These are phyloP conservation scores for Nakaseomyces nivariensis DNA, from an alignment of 1,139 yeast genomes.

Conservation along the genomic window DNA sequence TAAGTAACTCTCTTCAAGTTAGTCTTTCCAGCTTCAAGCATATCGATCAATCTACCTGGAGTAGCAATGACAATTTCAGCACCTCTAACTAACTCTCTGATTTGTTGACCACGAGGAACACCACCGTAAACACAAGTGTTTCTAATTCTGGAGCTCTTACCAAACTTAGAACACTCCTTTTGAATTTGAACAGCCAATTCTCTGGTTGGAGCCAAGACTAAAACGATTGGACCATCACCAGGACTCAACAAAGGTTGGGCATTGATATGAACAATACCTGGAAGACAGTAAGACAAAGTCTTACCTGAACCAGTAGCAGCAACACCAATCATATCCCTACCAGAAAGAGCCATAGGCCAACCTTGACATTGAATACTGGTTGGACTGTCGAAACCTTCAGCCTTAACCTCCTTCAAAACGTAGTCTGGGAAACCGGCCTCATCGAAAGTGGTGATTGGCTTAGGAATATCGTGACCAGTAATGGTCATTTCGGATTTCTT, in stretches of 20 bases:
- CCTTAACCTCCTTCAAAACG: constrained; percentile 79
- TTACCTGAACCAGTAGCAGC: constrained; percentile 99
- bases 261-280: constrained; percentile 93
- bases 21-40: constrained; percentile 92
- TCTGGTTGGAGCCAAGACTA: constrained; percentile 97
- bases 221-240: constrained; percentile 96
- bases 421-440: constrained; percentile 97
- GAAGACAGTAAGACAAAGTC: constrained; percentile 92
- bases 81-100: constrained; percentile 91
- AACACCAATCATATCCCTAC: constrained; percentile 98
- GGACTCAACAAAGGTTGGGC: constrained; percentile 89
- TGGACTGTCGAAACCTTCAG: constrained; percentile 88
- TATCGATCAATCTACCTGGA: constrained; percentile 96
- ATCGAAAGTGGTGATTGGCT: constrained; percentile 85
- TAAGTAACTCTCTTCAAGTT: constrained; percentile 94
- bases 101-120: constrained; percentile 96
- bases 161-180: constrained; percentile 90
- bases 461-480: constrained; percentile 77
- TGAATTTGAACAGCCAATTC: constrained; percentile 97
- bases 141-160: constrained; percentile 83
- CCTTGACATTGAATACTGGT: constrained; percentile 98
- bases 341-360: constrained; percentile 99
- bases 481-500: constrained; percentile 77
- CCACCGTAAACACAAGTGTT: constrained; percentile 99
- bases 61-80: constrained; percentile 93